These are phyloP conservation scores for Penicillium paradoxum DNA, from an alignment of 495 filamentous ascomycete genomes.

Conservation along the genomic window DNA sequence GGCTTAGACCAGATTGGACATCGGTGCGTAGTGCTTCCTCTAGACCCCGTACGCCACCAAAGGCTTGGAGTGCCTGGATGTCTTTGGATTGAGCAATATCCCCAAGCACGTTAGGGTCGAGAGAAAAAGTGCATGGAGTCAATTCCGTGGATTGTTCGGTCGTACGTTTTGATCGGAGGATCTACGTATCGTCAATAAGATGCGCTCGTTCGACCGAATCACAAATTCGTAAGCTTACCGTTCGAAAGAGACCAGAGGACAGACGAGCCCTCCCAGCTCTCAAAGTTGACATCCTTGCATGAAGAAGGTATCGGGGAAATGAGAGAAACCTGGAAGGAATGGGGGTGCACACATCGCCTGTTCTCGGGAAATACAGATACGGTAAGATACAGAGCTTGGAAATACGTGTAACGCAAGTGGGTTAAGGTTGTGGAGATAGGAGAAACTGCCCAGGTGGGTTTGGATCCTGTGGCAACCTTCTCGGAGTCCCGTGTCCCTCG, in stretches of 20 bases:
- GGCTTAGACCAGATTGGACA: constrained; percentile 2
- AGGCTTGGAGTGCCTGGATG: not conserved
- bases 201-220: not conserved
- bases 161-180: not conserved
- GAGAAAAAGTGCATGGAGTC: not conserved
- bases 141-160: constrained; percentile 6
- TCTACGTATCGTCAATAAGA: not conserved
- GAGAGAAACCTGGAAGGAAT: too few species aligned
- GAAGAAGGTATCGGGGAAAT: not conserved
- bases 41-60: not conserved
- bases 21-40: constrained; percentile 3
- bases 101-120: not conserved
- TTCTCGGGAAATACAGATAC: not conserved
- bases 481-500: too few species aligned
- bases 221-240: not conserved
- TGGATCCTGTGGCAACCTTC: too few species aligned
- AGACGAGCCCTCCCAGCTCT: not conserved
- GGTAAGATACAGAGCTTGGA: not conserved
- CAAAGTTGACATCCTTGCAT: not conserved
- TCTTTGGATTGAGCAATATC: not conserved
- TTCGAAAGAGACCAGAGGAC: not conserved
- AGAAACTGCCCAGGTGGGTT: too few species aligned
- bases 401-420: not conserved
- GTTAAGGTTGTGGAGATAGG: too few species aligned
- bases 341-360: not conserved